Evolutionary conservation across 257 asterid species (phyloP), one percentile per base, ranked within the genome.

Genomic region (Lycium barbarum): DNA sequence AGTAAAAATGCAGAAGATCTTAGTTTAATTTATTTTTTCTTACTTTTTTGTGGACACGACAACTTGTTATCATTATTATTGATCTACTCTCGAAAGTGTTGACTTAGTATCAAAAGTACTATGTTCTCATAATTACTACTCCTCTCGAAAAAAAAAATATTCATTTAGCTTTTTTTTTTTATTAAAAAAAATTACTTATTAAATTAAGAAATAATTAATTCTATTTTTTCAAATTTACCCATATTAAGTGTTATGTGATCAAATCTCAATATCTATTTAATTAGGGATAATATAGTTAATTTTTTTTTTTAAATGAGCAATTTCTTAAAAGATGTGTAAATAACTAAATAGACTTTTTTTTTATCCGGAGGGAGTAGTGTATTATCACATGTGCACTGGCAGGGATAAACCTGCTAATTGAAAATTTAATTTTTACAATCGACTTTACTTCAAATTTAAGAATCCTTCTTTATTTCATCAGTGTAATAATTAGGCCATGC

Each of bases 371-470:
- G n/a, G n/a, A n/a, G n/a, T n/a, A n/a, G n/a, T 72, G 45, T 40
- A 4, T 40, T 40, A 40, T 74, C 61, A 49, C 81, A 74, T 74
- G 61, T 74, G 61, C 81, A 22, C 61, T 74, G 74, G 43, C 43
- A 5, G 12, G 80, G 81, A 40, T 49, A 20, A 74, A 12, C 17
- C 40, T 74, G 43, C 43, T 49, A 74, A 49, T 49, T 74, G 61
- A 74, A 49, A 20, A 10, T 10, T 73, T 5, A 5, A 2, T 47
- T 73, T 47, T 47, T 47, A 47, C 61, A 6, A 49, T 73, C 49
- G n/a, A 47, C 43, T 74, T 74, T 47, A 47, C 61, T 47, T 74
- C 59, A 74, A 74, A 74, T 47, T 49, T 14, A 45, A 74, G 81
- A 74, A 47, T 74, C 61, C 40, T 1, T 47, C 43, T 74, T 72